Base-by-base conservation (phyloP, 495 filamentous ascomycete genomes). In the Penicillium taxi region DNA sequence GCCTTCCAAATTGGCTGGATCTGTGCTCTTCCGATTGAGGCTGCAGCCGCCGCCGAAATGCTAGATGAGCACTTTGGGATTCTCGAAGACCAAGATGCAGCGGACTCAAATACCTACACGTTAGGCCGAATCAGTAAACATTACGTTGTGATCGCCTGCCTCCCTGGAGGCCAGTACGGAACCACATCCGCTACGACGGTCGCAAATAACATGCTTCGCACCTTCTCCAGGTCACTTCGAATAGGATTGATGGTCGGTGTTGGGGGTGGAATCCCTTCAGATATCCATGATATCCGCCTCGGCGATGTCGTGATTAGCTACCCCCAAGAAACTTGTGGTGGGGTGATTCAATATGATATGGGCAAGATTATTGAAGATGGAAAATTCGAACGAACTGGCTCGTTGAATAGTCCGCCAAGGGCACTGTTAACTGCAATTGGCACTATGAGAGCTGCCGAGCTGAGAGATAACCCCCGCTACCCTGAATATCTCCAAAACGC, bases 41-140 rank as follows among this genome's bases (percentile, higher is more conserved):
- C 46, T 4, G 52, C 63, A n/a, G 72, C 72, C 1, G 71, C 64
- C 2, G 29, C 26, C 17, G 51, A 50, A 12, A 63, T 71, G 45
- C 59, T 78, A 2, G 72, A 80, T 39, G 61, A 67, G 39, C 38
- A 56, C 7, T 62, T 73, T 44, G 45, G 44, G 5, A 9, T 23
- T n/a, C 45, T 62, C 13, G 37, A 44, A 0, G 43, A 48, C 11
- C 42, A 57, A 29, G 35, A 42, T 28, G 11, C 30, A 18, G 15
- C 44, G 21, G 44, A 70, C 39, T 19, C 44, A 13, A 70, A 70
- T 35, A 41, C 44, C 9, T 73, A 70, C 35, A 58, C 44, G 1
- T 35, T 71, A 5, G 69, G 67, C 11, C 52, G 51, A 37, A 64
- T 71, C 22, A 58, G 56, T 5, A 50, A 47, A 18, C 64, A 73